Evolutionary conservation across 2,329 filamentous ascomycete genomes (phyloP), one percentile per base, ranked within the genome.

Genomic region (Xylaria sp.): DNA sequence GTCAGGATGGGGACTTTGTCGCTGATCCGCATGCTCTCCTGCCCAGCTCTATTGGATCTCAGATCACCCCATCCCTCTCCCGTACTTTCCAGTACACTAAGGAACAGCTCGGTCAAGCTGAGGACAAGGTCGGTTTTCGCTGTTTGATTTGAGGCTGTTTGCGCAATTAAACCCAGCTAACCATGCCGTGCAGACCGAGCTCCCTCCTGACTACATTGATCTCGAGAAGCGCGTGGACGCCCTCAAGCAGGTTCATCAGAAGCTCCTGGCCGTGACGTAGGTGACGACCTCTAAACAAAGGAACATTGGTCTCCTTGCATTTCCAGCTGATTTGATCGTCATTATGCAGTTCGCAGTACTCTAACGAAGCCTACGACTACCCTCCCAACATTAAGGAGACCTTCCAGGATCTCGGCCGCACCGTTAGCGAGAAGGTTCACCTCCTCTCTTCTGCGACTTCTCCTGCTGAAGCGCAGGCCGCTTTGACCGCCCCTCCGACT

Each of bases 181-280:
- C 42, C 54, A 52, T 48, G 34, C 5, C 47, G 51, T 54, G 51
- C 69, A 96, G 91, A 99, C 94, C 65, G 89, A 97, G 79, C 90
- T 99, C 49, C 94, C 94, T 51, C 88, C 92, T 68, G 94, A 97
- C 78, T 99, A 99, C 78, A 90, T 97, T 74, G 92, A 97, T 77
- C 89, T 99, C 63, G 94, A 99, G 85, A 97, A 97, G 84, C 88
- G 93, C 67, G 92, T 97, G 71, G 94, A 99, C 85, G 94, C 94
- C 61, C 81, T 99, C 73, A 97, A 96, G 82, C 87, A 90, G 73
- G 94, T 96, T 61, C 94, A 99, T 77, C 91, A 96, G 79, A 96
- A 96, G 81, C 90, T 99, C 82, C 86, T 99, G 65, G 86, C 91
- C 68, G 94, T 97, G 73, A 99, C 94, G 90, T 96, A 80, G 78